Evolutionary conservation across 2,329 filamentous ascomycete genomes (phyloP).

Genomic region (Diaporthe longicolla): DNA sequence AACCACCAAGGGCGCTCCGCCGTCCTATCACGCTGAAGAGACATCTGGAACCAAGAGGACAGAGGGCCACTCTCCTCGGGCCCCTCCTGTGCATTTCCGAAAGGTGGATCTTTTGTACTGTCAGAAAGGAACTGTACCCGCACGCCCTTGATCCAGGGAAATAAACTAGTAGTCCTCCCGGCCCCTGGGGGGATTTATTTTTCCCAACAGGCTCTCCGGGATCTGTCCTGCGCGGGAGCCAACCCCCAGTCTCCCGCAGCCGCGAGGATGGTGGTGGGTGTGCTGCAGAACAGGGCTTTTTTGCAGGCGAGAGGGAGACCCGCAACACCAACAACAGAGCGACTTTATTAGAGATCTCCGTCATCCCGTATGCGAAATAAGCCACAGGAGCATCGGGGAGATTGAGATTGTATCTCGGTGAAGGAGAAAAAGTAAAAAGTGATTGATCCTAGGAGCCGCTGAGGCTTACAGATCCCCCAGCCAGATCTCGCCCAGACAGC

Average conservation of each 20-base stretch:
- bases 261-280: neutral
- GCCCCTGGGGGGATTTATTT: neutral
- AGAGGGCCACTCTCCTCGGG: conserved; percentile 2
- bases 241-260: conserved; percentile 15
- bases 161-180: neutral
- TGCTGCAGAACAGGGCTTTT: neutral
- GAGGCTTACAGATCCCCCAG: conserved; percentile 21
- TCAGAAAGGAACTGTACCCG: conserved; percentile 17
- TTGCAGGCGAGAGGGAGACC: neutral
- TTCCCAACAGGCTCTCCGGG: conserved; percentile 5
- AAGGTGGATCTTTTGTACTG: conserved; percentile 13
- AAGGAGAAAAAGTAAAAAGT: conserved; percentile 12
- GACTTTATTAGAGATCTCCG: neutral
- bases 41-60: conserved; percentile 2
- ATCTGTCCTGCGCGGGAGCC: conserved; percentile 5
- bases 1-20: conserved; percentile 1
- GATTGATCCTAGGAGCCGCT: neutral
- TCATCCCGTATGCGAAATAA: neutral
- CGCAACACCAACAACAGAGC: neutral
- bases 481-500: conserved; percentile 8
- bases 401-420: neutral
- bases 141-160: conserved; percentile 10
- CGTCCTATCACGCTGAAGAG: conserved; percentile 11
- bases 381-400: conserved; percentile 10
- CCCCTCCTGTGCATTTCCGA: conserved; percentile 34